These are phyloP conservation scores for Posidonia australis DNA, from an alignment of 106 monocot genomes.

Conservation along the genomic window DNA sequence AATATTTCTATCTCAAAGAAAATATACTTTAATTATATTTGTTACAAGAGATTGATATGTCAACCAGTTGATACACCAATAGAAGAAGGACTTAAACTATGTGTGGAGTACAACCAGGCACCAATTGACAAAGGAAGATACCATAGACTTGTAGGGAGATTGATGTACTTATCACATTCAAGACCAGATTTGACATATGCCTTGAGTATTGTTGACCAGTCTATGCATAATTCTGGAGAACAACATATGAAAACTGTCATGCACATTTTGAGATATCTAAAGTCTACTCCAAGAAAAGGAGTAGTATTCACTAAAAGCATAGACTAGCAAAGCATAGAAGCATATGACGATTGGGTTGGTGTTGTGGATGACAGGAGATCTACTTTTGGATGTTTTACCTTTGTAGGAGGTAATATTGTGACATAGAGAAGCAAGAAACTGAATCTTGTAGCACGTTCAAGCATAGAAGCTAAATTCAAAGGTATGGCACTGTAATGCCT, in stretches of 20 bases:
- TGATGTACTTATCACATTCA: slow-evolving; percentile 15
- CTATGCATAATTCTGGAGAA: slow-evolving; percentile 9
- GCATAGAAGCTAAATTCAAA: too few species aligned
- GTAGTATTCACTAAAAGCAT: background rate
- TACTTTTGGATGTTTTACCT: slow-evolving; percentile 1
- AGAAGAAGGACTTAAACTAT: background rate
- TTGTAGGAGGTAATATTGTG: slow-evolving; percentile 16
- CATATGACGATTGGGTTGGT: slow-evolving; percentile 11
- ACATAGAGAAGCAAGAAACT: too few species aligned
- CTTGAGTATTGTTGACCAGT: slow-evolving; percentile 11
- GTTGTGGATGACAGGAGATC: background rate
- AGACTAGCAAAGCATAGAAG: background rate
- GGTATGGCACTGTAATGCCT: too few species aligned
- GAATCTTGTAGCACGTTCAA: too few species aligned
- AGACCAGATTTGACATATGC: slow-evolving; percentile 3
- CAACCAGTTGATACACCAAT: slow-evolving; percentile 2
- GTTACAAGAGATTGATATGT: slow-evolving; percentile 8
- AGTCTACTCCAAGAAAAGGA: slow-evolving; percentile 5
- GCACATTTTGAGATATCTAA: slow-evolving; percentile 6
- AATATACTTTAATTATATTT: slow-evolving; percentile 4
- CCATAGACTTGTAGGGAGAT: slow-evolving; percentile 7
- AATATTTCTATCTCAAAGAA: background rate
- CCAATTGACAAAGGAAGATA: slow-evolving; percentile 1
- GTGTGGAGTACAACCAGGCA: too few species aligned
- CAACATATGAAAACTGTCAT: background rate